Base-by-base conservation (phyloP, 139 green algal species). In the Astrephomene gubernaculifera region DNA sequence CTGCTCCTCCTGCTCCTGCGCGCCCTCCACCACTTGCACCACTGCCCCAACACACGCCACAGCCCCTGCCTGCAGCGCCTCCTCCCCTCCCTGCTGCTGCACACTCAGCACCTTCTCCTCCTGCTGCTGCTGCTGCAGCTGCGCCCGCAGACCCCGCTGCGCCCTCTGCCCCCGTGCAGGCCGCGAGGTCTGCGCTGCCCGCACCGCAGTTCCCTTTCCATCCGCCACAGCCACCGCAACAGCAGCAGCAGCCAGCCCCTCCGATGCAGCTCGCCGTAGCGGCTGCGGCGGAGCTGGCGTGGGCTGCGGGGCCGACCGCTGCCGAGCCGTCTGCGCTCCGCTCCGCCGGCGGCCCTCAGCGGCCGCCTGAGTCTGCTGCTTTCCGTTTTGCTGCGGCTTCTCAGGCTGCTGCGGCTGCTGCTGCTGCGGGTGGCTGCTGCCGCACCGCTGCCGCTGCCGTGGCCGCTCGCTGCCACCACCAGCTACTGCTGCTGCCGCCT, bases 331-430 rank as follows among this genome's bases (percentile, higher is more conserved):
- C n/a, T n/a, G n/a, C n/a, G n/a, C n/a, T n/a, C n/a, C n/a, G n/a
- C n/a, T n/a, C n/a, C n/a, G n/a, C n/a, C n/a, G n/a, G n/a, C n/a
- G n/a, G n/a, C n/a, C n/a, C n/a, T n/a, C n/a, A n/a, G n/a, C n/a
- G n/a, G n/a, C n/a, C n/a, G n/a, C n/a, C n/a, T n/a, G n/a, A n/a
- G n/a, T 33, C 35, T 0, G 35, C 29, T 35, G 22, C 19, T 70
- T 2, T 33, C 38, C 27, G 63, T 36, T 33, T 36, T 70, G 63
- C 29, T 41, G 63, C 25, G 63, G 63, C 14, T 36, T 33, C 4
- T 72, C 35, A 3, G n/a, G n/a, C n/a, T n/a, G n/a, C n/a, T 52
- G 67, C 67, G 49, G 67, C 19, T 57, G 68, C 68, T 72, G 65
- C 33, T 45, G 65, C 25, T 72, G 61, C 61, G n/a, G n/a, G 5